A percentile compares a stretch with the other conserved stretches of the same genome.
Evolutionary conservation across 108 stramenopile species (phyloP).

Genomic region (Cyclostephanos tholiformis): DNA sequence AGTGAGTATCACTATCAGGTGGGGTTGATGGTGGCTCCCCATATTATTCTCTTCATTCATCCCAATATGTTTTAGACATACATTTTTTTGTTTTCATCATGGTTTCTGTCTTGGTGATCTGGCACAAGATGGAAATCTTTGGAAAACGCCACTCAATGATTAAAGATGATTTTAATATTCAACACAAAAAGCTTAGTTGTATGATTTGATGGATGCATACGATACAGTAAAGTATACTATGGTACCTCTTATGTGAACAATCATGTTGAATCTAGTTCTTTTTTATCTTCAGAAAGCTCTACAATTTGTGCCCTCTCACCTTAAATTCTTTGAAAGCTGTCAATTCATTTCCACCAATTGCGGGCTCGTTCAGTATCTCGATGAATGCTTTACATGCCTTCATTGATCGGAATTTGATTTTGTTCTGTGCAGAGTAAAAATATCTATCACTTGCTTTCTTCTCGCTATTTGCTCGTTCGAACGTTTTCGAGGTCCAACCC

Average conservation of each 20-base stretch:
- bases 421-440: not conserved
- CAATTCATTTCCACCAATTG: conserved; percentile 4
- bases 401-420: conserved; percentile 5
- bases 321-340: conserved; percentile 5
- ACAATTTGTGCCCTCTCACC: conserved; percentile 4
- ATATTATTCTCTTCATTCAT: no score
- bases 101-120: no score
- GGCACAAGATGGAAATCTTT: no score
- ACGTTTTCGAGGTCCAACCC: conserved; percentile 10
- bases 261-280: not conserved
- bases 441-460: not conserved
- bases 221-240: no score
- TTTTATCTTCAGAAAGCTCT: not conserved
- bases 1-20: no score
- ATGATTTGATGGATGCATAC: no score
- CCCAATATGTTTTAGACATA: no score
- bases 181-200: no score
- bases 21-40: no score
- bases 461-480: not conserved
- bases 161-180: no score
- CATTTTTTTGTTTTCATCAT: no score
- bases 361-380: conserved; percentile 11
- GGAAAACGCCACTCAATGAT: no score
- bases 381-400: conserved; percentile 4
- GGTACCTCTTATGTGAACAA: not conserved